phyloP scores from a whole-genome alignment of 306 rosid genomes.

The Cyclanthera cordifolia region DNA sequence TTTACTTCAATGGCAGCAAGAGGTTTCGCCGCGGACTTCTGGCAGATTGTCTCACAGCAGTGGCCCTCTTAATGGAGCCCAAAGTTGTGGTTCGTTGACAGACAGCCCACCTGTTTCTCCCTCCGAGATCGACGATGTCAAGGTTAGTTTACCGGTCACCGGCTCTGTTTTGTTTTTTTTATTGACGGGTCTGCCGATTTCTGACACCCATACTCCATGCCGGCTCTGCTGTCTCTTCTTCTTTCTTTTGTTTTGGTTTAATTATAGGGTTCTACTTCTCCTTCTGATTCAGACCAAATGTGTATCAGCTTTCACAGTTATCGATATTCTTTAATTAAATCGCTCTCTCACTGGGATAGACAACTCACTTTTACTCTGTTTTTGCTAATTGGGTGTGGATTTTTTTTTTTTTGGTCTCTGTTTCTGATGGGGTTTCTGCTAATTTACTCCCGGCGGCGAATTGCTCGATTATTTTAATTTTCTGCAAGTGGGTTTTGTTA shows the following conservation, averaged over 20 bases:
- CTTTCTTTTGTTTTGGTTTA: neutral
- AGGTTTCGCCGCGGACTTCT: constrained; percentile 78
- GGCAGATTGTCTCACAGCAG: constrained; percentile 93
- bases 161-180: neutral
- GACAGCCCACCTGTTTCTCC: constrained; percentile 95
- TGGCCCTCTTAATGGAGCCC: constrained; percentile 86
- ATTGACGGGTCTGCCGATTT: neutral
- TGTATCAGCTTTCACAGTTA: constrained; percentile 55
- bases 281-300: constrained; percentile 8
- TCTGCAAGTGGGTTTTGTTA: neutral
- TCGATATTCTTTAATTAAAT: constrained; percentile 30
- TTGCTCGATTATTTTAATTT: neutral
- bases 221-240: constrained; percentile 10
- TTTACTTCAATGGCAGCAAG: constrained; percentile 38
- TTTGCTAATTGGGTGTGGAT: neutral
- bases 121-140: constrained; percentile 68
- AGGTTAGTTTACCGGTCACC: constrained; percentile 34
- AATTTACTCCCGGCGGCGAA: neutral
- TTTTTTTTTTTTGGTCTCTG: neutral
- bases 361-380: neutral
- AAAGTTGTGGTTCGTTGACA: constrained; percentile 66
- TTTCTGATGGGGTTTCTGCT: neutral
- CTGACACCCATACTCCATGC: constrained; percentile 8
- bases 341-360: no score
- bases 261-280: neutral